phyloP scores from a whole-genome alignment of 2,329 filamentous ascomycete genomes.

The Stagonosporopsis rhizophila region DNA sequence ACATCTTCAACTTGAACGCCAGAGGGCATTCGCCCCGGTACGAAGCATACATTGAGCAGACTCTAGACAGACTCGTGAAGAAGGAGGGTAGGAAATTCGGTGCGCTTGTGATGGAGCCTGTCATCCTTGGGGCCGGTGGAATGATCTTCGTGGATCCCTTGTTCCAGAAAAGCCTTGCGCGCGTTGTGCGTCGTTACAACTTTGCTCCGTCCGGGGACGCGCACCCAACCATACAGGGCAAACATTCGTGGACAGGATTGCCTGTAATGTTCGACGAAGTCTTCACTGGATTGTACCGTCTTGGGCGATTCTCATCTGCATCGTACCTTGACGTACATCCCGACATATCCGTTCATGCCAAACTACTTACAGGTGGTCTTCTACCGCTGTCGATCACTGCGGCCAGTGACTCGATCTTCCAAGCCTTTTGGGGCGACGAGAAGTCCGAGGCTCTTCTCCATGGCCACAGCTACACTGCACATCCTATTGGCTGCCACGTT shows the following conservation, averaged over 20 bases:
- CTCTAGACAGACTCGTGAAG: slow-evolving; percentile 61
- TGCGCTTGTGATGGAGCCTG: slow-evolving; percentile 78
- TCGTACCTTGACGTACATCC: slow-evolving; percentile 72
- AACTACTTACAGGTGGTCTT: slow-evolving; percentile 81
- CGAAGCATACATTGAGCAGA: slow-evolving; percentile 63
- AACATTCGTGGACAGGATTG: slow-evolving; percentile 70
- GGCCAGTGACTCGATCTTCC: slow-evolving; percentile 76
- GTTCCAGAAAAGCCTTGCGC: slow-evolving; percentile 76
- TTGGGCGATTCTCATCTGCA: slow-evolving; percentile 74
- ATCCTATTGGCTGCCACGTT: slow-evolving; percentile 81
- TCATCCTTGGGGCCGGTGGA: slow-evolving; percentile 81
- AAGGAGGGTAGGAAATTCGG: slow-evolving; percentile 72
- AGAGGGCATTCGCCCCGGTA: slow-evolving; percentile 59
- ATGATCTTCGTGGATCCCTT: slow-evolving; percentile 86
- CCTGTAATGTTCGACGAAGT: slow-evolving; percentile 87
- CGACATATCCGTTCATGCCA: slow-evolving; percentile 82
- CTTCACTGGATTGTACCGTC: slow-evolving; percentile 83
- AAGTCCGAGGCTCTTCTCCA: slow-evolving; percentile 83
- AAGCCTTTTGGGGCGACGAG: slow-evolving; percentile 72
- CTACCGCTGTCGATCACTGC: slow-evolving; percentile 79
- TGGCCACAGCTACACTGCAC: slow-evolving; percentile 86
- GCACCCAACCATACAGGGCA: not conserved
- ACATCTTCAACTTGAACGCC: slow-evolving; percentile 50
- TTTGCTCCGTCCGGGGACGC: slow-evolving; percentile 52
- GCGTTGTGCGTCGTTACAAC: slow-evolving; percentile 68